Evolutionary conservation across 768 basidiomycete species (phyloP), one percentile per base, ranked within the genome.

Genomic region (Tephrocybe sp.): DNA sequence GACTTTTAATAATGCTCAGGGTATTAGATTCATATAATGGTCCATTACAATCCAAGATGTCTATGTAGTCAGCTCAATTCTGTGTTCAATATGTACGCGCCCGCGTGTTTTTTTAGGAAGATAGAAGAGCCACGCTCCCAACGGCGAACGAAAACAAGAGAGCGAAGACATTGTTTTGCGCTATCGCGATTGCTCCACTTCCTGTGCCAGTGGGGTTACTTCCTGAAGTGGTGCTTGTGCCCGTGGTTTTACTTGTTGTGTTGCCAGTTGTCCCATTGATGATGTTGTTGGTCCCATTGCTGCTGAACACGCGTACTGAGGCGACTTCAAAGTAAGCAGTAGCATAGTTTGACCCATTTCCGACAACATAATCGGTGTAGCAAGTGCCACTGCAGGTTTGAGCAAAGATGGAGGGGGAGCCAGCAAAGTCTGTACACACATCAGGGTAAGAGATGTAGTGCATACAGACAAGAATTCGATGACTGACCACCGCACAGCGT

Each of bases 251-350:
- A n/a, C 40, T 51, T 30, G 28, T 30, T 30, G 28, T 30, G 28
- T 11, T 39, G 8, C 24, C 55, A 6, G 40, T 43, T 48, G 43
- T 61, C 38, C 47, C 51, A 1, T 20, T 36, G 38, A 62, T 44
- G 18, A 67, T 45, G 33, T 62, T 68, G 54, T 55, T 69, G 11
- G 62, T 62, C 23, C 69, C 70, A 18, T 54, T 48, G 3, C 64
- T 54, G 47, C 76, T 68, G 58, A 70, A 85, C 12, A 85, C 69
- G 40, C 76, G 74, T 52, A 88, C 72, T 24, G 75, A 82, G 12
- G 77, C 73, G 47, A 92, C 76, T 62, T 91, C 88, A 58, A 90
- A 93, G 69, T 84, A 87, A 0, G 86, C 86, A 26, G 72, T 75
- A 62, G 80, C 74, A 66, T 84, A 90, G 58, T 75, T 77, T 15